Evolutionary conservation across 73 alveolate species (phyloP).

Genomic region (Symbiodinium pilosum): DNA sequence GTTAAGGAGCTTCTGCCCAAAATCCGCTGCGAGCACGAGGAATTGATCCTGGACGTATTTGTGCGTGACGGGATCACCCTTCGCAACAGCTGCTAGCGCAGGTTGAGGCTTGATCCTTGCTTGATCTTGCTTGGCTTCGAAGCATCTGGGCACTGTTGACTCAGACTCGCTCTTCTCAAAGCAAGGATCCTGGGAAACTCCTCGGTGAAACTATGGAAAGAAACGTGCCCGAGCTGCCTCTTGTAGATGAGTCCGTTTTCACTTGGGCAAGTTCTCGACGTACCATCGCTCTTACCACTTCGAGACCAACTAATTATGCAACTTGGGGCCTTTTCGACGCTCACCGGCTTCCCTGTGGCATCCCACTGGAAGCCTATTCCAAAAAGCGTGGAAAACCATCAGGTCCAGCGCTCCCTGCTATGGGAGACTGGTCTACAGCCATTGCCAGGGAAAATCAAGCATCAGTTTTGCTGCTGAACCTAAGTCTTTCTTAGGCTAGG

Average conservation of each 20-base stretch:
- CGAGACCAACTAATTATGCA: neutral
- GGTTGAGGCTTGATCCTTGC: neutral
- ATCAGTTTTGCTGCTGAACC: neutral
- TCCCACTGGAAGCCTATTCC: constrained; percentile 4
- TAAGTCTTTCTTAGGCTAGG: no score
- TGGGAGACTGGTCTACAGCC: neutral
- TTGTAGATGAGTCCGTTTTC: neutral
- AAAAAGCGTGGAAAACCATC: neutral
- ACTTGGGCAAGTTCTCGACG: no score
- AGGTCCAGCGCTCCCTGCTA: neutral
- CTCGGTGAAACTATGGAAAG: neutral
- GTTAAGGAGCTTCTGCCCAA: no score
- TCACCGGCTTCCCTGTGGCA: neutral
- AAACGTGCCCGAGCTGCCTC: neutral
- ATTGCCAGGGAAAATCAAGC: neutral
- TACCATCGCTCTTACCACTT: no score
- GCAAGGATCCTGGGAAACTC: neutral
- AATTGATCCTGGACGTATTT: neutral
- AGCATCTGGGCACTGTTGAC: no score
- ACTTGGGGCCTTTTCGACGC: no score
- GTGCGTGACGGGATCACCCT: neutral
- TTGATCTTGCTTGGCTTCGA: neutral
- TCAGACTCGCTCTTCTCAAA: neutral
- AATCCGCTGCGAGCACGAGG: no score
- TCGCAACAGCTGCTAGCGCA: neutral